Evolutionary conservation across 1,284 basidiomycete species (phyloP), one percentile per base, ranked within the genome.

Genomic region (Sporisorium scitamineum): DNA sequence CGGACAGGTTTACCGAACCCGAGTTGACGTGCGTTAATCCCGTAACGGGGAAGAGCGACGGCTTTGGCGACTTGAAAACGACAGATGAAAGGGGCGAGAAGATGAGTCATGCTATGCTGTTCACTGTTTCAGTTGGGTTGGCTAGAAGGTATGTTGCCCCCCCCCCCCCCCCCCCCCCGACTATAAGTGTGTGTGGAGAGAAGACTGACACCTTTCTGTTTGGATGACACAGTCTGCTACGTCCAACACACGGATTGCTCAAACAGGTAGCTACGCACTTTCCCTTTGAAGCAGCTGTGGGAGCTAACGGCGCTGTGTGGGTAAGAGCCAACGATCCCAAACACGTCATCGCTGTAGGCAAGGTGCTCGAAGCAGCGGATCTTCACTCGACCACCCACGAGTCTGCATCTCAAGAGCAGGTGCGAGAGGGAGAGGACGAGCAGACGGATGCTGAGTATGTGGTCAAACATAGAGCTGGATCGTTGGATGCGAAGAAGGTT

Each of bases 11-110:
- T 61, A 66, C 78, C 24, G 84, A 85, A 54, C 80, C 83, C 2
- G 84, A 84, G 56, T 29, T 84, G 18, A 83, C 78, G 29, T 85
- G 84, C 54, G 74, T 85, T 24, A 81, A 83, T 34, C 64, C 76
- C 0, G 69, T 70, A 11, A 81, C 79, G 14, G 80, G 78, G 24
- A 84, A 84, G 50, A 64, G 67, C 13, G 80, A 84, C 37, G 84
- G 82, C 3, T 76, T 80, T 24, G 84, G 84, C 34, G 79, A 84
- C 60, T 61, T 85, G 13, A 82, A 83, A 50, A 63, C 57, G 13
- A 69, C 65, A 3, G 55, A 78, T 50, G 69, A 73, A 42, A 29
- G 70, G 7, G 76, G 76, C 13, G 70, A 64, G 55, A 61, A 32
- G 53, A 47, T 54, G 5, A 75, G 65, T 3, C 13, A 34, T 16